Conservation (phyloP, 2,329 filamentous ascomycete genomes). For the Phyllosticta citriasiana region DNA sequence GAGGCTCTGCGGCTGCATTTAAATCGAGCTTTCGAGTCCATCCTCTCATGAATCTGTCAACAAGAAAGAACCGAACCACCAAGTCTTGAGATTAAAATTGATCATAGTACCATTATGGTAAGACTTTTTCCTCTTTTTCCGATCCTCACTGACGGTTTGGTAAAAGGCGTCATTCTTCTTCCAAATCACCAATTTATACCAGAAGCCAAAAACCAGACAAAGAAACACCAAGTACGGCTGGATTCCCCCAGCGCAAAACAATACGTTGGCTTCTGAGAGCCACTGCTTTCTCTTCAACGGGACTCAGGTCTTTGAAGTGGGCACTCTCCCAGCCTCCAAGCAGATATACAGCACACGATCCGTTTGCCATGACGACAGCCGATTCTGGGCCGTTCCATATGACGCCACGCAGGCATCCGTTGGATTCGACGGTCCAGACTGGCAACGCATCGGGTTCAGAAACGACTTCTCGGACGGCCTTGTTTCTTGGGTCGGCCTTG, state of each 20-base stretch:
- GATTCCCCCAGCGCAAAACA: background rate
- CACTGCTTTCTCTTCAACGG: constrained; percentile 3
- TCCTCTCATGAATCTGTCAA: background rate
- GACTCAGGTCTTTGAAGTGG: background rate
- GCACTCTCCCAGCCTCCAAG: background rate
- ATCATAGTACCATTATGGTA: background rate
- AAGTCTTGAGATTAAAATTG: too few relatives aligned
- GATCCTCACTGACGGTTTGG: background rate
- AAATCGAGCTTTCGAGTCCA: too few relatives aligned
- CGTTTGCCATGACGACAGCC: background rate
- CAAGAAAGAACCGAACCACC: too few relatives aligned
- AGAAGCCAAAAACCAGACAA: background rate
- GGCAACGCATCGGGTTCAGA: background rate
- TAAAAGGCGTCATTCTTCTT: background rate
- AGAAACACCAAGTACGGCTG: background rate
- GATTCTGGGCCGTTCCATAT: constrained; percentile 7
- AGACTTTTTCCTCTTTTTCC: background rate
- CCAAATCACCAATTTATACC: background rate
- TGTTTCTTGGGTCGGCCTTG: background rate
- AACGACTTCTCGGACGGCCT: background rate
- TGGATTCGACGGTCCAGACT: background rate
- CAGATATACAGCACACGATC: background rate
- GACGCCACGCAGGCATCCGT: background rate
- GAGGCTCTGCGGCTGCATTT: too few relatives aligned
- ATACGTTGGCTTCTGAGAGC: background rate